Base-by-base conservation (phyloP, 1,139 yeast species). In the Kodamaea ohmeri region DNA sequence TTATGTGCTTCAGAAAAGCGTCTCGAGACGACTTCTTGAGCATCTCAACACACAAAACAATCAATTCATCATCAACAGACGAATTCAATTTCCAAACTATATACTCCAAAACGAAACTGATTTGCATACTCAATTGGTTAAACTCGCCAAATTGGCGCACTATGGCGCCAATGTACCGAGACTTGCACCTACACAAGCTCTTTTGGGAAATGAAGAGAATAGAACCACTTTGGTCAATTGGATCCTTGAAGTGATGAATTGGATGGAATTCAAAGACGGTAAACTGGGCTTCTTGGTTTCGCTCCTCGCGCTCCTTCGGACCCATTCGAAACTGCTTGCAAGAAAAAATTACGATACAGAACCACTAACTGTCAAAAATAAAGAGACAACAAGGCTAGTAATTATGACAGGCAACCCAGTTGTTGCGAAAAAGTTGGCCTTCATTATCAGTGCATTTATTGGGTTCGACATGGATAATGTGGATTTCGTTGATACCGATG, bases 231-330 rank as follows among this genome's bases (percentile, higher is more conserved):
- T 71, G 25, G 47, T 71, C n/a, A 69, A 71, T 38, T 78, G 84
- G 84, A 75, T 76, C 9, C 62, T 70, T 39, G 83, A 78, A 47
- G 66, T 76, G 2, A 62, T 76, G 39, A 77, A 76, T 45, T 79
- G 85, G 85, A 56, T 78, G 19, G 83, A 78, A 48, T 71, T 75
- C 41, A 79, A 78, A 49, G 85, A 79, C 50, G 81, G 79, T 2
- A 65, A 63, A 4, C 29, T 27, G 35, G 26, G 68, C 7, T 75
- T 76, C 46, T 54, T 76, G 37, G 71, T 78, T 1, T 65, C 73
- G 41, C 53, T 76, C 34, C 58, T 76, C 19, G 75, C 78, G 1
- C 47, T 73, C 15, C 45, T 73, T 7, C 52, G 70, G 3, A 73
- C 73, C 6, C 58, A 62, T 17, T 62, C 69, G 35, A 41, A 58